A percentile compares a stretch with the other conserved stretches of the same genome.
These are phyloP conservation scores for Maudiozyma turicensis DNA, from an alignment of 805 yeast species.

Conservation along the genomic window DNA sequence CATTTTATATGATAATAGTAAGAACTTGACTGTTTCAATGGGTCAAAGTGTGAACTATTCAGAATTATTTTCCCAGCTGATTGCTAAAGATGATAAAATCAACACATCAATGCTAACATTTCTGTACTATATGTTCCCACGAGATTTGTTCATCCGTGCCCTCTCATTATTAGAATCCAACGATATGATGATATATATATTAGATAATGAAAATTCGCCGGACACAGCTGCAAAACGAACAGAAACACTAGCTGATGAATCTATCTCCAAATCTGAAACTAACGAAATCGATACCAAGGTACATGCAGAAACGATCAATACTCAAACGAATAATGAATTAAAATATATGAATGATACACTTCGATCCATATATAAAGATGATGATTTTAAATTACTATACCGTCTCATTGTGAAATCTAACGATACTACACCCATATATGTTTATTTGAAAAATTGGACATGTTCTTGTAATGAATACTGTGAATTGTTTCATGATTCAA, in stretches of 20 bases:
- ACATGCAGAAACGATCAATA: neutral
- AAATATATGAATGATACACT: neutral
- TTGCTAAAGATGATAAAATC: conserved; percentile 13
- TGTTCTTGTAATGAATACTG: conserved; percentile 29
- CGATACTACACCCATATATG: conserved; percentile 17
- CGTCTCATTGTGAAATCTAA: conserved; percentile 19
- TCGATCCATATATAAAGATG: conserved; percentile 6
- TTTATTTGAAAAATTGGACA: conserved; percentile 25
- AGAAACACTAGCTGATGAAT: neutral
- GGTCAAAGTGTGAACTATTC: conserved; percentile 3
- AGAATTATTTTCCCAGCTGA: conserved; percentile 4
- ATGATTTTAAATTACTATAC: conserved; percentile 9
- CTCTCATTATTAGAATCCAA: conserved; percentile 27
- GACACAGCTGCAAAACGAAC: neutral
- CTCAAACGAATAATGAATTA: neutral
- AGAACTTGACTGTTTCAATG: neutral
- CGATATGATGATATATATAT: conserved; percentile 26
- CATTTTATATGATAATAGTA: too few species aligned
- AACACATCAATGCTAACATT: conserved; percentile 25
- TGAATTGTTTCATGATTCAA: conserved; percentile 12
- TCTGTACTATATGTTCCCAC: conserved; percentile 25
- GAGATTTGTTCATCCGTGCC: conserved; percentile 27
- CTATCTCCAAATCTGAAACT: neutral
- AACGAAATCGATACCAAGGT: too few species aligned
- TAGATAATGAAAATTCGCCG: neutral